Conservation (phyloP, 1,284 basidiomycete species). For the Retiboletus flavoniger region DNA sequence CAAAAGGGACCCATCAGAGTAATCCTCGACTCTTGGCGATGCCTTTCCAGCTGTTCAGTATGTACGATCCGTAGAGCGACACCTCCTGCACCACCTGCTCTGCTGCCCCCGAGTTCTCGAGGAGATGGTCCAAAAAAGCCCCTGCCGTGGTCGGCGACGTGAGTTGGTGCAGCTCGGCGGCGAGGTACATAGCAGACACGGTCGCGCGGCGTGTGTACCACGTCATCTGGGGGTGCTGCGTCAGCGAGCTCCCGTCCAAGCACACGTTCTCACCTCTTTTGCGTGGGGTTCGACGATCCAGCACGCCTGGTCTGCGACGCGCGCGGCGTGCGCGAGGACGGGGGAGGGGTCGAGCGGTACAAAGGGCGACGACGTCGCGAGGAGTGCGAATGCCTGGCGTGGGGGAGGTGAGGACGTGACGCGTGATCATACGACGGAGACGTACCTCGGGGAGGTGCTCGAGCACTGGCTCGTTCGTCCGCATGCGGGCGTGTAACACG, state of each 20-base stretch:
- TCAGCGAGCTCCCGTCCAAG: slow-evolving; percentile 5
- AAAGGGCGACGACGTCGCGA: slow-evolving; percentile 51
- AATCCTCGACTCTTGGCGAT: slow-evolving; percentile 65
- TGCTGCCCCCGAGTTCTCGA: slow-evolving; percentile 46
- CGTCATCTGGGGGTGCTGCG: slow-evolving; percentile 51
- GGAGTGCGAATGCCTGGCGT: slow-evolving; percentile 60
- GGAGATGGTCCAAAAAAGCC: slow-evolving; percentile 61
- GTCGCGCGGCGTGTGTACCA: slow-evolving; percentile 69
- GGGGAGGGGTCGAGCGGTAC: slow-evolving; percentile 59
- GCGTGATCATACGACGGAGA: not conserved
- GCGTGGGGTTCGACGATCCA: slow-evolving; percentile 49
- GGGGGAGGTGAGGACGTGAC: not conserved
- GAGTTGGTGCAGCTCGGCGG: slow-evolving; percentile 74
- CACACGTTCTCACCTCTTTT: slow-evolving; percentile 44
- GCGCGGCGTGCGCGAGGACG: slow-evolving; percentile 54
- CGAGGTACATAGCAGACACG: slow-evolving; percentile 61
- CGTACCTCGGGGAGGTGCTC: slow-evolving; percentile 62
- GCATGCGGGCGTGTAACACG: slow-evolving; percentile 52
- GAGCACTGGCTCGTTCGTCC: slow-evolving; percentile 64
- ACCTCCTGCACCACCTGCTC: slow-evolving; percentile 50
- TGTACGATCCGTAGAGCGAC: slow-evolving; percentile 52
- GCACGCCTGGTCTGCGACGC: slow-evolving; percentile 70
- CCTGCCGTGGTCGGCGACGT: slow-evolving; percentile 63
- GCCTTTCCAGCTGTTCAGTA: slow-evolving; percentile 66
- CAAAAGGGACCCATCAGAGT: slow-evolving; percentile 28